Base-by-base conservation (phyloP, 306 rosid species). In the Psophocarpus tetragonolobus region DNA sequence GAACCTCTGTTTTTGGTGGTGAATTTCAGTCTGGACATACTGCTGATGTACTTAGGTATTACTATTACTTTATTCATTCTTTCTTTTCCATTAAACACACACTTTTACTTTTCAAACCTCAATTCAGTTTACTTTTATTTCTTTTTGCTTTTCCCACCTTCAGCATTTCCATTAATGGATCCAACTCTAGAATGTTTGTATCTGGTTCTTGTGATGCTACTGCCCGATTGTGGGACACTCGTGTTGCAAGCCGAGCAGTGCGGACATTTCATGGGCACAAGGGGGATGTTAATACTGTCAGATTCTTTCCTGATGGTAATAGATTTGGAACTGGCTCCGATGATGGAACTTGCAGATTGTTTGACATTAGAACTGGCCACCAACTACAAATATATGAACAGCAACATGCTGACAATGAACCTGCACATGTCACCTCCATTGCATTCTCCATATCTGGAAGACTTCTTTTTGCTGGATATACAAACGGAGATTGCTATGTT, bases 21-120 rank as follows among this genome's bases (percentile, higher is more conserved):
- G 97, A 95, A 86, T 95, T 95, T 92, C 98, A 95, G 88, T 95
- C 97, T 4, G 98, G 98, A 57, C 98, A 95, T 73, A 88, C 97
- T 74, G 89, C 90, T 54, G 98, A 95, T 78, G 96, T 95, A 78
- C 85, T 84, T 24, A 92, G 98, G 98, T 94, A n/a, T n/a, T n/a
- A n/a, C n/a, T n/a, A n/a, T n/a, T n/a, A n/a, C n/a, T n/a, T n/a
- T n/a, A n/a, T n/a, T n/a, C n/a, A n/a, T n/a, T n/a, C n/a, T n/a
- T n/a, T n/a, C n/a, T n/a, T n/a, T n/a, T n/a, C n/a, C n/a, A n/a
- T n/a, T n/a, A n/a, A n/a, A n/a, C n/a, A n/a, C n/a, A n/a, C n/a
- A n/a, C n/a, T n/a, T n/a, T n/a, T n/a, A n/a, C n/a, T n/a, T n/a
- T n/a, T n/a, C n/a, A n/a, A n/a, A n/a, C n/a, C n/a, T n/a, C n/a